phyloP scores from a whole-genome alignment of 805 yeast species.

The Kluyveromyces dobzhanskii region DNA sequence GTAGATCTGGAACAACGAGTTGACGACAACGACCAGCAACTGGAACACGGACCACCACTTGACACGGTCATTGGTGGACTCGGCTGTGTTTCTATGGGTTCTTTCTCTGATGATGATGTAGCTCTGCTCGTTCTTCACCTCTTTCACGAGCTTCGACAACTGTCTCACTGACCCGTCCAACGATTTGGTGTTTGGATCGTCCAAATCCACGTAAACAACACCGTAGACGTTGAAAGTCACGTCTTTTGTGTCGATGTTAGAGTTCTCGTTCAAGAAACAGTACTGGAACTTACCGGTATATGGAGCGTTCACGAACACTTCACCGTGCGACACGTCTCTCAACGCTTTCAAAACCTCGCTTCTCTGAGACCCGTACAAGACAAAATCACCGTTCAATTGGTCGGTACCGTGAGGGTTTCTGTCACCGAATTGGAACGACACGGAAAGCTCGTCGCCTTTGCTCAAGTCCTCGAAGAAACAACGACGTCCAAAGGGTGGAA shows the following conservation, averaged over 20 bases:
- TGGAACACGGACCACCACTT: slow-evolving; percentile 98
- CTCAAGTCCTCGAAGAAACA: slow-evolving; percentile 84
- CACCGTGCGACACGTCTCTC: slow-evolving; percentile 70
- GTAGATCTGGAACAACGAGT: slow-evolving; percentile 88
- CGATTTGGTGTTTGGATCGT: slow-evolving; percentile 66
- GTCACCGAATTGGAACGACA: slow-evolving; percentile 89
- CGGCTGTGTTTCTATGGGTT: slow-evolving; percentile 97
- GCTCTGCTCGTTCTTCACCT: slow-evolving; percentile 83
- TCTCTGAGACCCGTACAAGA: slow-evolving; percentile 39
- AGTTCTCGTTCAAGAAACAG: slow-evolving; percentile 86
- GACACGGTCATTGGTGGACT: slow-evolving; percentile 91
- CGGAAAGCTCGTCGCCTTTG: slow-evolving; percentile 76
- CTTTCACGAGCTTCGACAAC: slow-evolving; percentile 67
- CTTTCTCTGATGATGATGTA: slow-evolving; percentile 94
- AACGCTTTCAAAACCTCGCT: slow-evolving; percentile 39
- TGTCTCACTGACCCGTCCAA: slow-evolving; percentile 78
- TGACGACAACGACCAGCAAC: slow-evolving; percentile 72
- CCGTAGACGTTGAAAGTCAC: slow-evolving; percentile 95
- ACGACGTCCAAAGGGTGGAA: slow-evolving; percentile 76
- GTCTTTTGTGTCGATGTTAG: slow-evolving; percentile 68
- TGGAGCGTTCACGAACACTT: slow-evolving; percentile 56
- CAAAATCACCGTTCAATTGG: slow-evolving; percentile 63
- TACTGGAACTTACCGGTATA: slow-evolving; percentile 69
- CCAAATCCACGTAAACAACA: slow-evolving; percentile 73
- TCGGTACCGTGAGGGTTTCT: slow-evolving; percentile 65